These are phyloP conservation scores for Neonectria ditissima DNA, from an alignment of 2,329 filamentous ascomycete genomes.

Conservation along the genomic window DNA sequence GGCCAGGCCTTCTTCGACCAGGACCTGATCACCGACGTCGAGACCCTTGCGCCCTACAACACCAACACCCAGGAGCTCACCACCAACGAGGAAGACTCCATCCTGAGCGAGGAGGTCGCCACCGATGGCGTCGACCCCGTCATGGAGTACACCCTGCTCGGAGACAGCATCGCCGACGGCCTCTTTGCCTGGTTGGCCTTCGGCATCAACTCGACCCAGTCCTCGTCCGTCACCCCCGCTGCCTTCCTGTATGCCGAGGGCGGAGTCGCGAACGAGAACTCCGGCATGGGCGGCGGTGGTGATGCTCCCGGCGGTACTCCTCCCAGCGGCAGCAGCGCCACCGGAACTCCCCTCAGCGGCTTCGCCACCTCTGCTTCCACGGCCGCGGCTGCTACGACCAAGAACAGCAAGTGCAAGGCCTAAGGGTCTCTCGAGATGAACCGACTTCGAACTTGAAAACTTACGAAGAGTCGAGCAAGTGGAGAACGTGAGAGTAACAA, in stretches of 20 bases:
- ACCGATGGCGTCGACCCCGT: slow-evolving; percentile 66
- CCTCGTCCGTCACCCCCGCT: slow-evolving; percentile 34
- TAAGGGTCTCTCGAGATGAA: not conserved
- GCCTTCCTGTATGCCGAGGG: slow-evolving; percentile 36
- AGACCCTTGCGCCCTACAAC: slow-evolving; percentile 60
- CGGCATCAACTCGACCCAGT: slow-evolving; percentile 57
- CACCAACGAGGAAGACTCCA: slow-evolving; percentile 63
- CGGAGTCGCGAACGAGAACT: slow-evolving; percentile 39
- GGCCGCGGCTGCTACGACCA: slow-evolving; percentile 4
- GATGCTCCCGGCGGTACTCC: slow-evolving; percentile 27
- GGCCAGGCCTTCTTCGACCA: slow-evolving; percentile 76
- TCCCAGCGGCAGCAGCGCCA: slow-evolving; percentile 11
- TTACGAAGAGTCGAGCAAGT: not conserved
- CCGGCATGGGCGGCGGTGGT: slow-evolving; percentile 17
- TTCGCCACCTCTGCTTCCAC: not conserved
- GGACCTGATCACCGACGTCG: slow-evolving; percentile 64
- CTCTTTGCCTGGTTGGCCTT: slow-evolving; percentile 67
- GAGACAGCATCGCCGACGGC: slow-evolving; percentile 63
- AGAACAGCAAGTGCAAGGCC: slow-evolving; percentile 21
- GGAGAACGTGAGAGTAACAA: not conserved
- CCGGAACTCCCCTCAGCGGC: slow-evolving; percentile 3
- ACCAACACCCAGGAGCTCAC: slow-evolving; percentile 60
- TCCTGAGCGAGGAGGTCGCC: slow-evolving; percentile 60
- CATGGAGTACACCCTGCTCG: slow-evolving; percentile 68
- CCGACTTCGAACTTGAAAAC: not conserved